Base-by-base conservation (phyloP, 371 early-diverging fungal genomes). In the Capillidium rhysosporum region DNA sequence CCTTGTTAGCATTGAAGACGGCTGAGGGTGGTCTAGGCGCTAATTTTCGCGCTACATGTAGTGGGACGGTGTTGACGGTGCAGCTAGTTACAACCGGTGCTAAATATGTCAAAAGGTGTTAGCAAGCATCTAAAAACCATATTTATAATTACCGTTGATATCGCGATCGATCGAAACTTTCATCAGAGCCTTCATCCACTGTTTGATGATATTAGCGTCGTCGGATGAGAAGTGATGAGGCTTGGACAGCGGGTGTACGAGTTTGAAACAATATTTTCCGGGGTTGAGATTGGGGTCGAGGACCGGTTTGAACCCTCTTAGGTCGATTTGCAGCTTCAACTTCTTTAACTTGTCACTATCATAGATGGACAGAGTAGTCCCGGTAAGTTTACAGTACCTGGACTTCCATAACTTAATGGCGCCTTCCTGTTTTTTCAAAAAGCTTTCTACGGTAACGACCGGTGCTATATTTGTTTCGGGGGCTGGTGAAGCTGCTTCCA, bases 361-460 rank as follows among this genome's bases (percentile, higher is more conserved):
- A 49, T 78, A 76, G 56, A 78, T 76, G 54, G 71, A 77, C 18
- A 82, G 62, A 21, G 73, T 70, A 5, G 67, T 60, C 0, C 77
- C 79, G 54, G 79, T 78, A 31, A 82, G 63, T 28, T 78, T 76
- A 59, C 76, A 82, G 75, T 74, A 82, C 4, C 82, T 70, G 34
- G 68, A 70, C 58, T 79, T 79, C 79, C 79, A 82, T 9, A 69
- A 71, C 40, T 73, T 73, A 57, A 77, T 78, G 28, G 69, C 70
- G 40, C 73, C 76, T 0, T 77, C 70, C 57, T 77, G 76, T 54
- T 79, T 79, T 58, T 74, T 69, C 25, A 82, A 65, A 71, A 73
- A 79, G 14, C 54, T 40, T 21, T 25, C 25, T 18, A 53, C 40
- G 8, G 40, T 25, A 5, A 44, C 20, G 28, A 4, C 26, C 5